phyloP scores from a whole-genome alignment of 805 yeast genomes.

The Jamesozyma lodderae region DNA sequence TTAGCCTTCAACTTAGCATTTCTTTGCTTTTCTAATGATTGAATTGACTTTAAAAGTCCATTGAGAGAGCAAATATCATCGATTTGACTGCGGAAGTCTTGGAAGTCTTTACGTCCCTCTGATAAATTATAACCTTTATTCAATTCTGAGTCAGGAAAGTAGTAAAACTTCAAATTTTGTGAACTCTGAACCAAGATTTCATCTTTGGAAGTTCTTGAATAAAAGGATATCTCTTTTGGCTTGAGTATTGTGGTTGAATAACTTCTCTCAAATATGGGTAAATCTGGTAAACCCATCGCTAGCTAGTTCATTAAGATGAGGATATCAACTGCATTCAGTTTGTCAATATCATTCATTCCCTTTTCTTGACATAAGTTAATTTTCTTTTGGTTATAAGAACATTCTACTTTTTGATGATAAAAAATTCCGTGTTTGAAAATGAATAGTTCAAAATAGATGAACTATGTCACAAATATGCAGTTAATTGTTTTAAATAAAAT shows the following conservation, averaged over 20 bases:
- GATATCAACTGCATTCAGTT: too few species aligned
- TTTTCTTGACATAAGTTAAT: too few species aligned
- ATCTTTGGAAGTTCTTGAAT: constrained; percentile 49
- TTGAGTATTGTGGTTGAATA: constrained; percentile 58
- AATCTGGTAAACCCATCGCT: too few species aligned
- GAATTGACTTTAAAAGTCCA: constrained; percentile 48
- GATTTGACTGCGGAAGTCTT: constrained; percentile 44
- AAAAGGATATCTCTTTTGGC: constrained; percentile 73
- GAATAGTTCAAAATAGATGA: too few species aligned
- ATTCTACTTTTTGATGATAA: too few species aligned
- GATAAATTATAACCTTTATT: constrained; percentile 53
- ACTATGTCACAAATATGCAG: too few species aligned
- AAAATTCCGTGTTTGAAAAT: too few species aligned
- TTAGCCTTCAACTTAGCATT: constrained; percentile 44
- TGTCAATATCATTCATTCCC: too few species aligned
- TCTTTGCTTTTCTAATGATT: constrained; percentile 41
- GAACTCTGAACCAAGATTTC: constrained; percentile 42
- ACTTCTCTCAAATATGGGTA: constrained; percentile 3
- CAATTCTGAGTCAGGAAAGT: constrained; percentile 66
- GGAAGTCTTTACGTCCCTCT: constrained; percentile 56
- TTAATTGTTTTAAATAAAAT: too few species aligned
- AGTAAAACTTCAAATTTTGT: constrained; percentile 55
- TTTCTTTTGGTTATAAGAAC: too few species aligned
- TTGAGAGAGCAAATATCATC: constrained; percentile 36
- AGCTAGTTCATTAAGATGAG: too few species aligned